phyloP scores from a whole-genome alignment of 2,329 filamentous ascomycete genomes.

The Alternaria brassicicola region DNA sequence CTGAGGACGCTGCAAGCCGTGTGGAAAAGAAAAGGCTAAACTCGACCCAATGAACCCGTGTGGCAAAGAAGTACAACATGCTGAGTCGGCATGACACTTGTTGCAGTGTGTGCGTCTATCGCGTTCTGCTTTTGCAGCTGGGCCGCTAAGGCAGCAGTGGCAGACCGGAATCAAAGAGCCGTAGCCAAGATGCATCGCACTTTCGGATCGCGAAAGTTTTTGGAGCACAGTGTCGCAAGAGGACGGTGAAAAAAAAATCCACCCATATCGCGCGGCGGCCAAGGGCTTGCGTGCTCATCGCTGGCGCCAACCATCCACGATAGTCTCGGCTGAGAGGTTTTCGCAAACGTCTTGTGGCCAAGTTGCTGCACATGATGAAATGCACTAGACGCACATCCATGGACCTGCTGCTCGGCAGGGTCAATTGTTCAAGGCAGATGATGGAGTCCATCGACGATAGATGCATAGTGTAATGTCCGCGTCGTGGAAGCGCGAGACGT shows the following conservation, averaged over 20 bases:
- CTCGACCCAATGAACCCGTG: slow-evolving; percentile 19
- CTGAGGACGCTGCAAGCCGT: slow-evolving; percentile 22
- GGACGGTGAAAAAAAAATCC: slow-evolving; percentile 10
- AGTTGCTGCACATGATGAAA: slow-evolving; percentile 26
- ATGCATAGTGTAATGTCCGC: slow-evolving; percentile 36
- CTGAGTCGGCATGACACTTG: slow-evolving; percentile 15
- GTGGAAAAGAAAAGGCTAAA: slow-evolving; percentile 39
- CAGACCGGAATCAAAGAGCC: slow-evolving; percentile 9
- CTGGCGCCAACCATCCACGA: slow-evolving; percentile 18
- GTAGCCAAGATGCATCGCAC: slow-evolving; percentile 13
- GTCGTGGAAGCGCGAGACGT: slow-evolving; percentile 42
- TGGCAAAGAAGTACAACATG: slow-evolving; percentile 17
- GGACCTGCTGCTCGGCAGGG: slow-evolving; percentile 26
- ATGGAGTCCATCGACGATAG: slow-evolving; percentile 33
- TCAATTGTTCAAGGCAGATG: slow-evolving; percentile 30
- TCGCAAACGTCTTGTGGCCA: slow-evolving; percentile 14
- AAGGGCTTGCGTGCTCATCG: slow-evolving; percentile 20
- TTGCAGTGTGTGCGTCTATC: slow-evolving; percentile 13
- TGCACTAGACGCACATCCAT: slow-evolving; percentile 29
- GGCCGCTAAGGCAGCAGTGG: slow-evolving; percentile 4
- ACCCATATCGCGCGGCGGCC: slow-evolving; percentile 11
- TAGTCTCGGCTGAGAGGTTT: slow-evolving; percentile 16
- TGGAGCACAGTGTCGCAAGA: slow-evolving; percentile 1
- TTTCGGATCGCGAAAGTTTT: slow-evolving; percentile 1
- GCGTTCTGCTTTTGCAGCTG: slow-evolving; percentile 14